A percentile compares a stretch with the other conserved stretches of the same genome.
phyloP scores from a whole-genome alignment of 2,329 filamentous ascomycete species.

The Colletotrichum simmondsii region DNA sequence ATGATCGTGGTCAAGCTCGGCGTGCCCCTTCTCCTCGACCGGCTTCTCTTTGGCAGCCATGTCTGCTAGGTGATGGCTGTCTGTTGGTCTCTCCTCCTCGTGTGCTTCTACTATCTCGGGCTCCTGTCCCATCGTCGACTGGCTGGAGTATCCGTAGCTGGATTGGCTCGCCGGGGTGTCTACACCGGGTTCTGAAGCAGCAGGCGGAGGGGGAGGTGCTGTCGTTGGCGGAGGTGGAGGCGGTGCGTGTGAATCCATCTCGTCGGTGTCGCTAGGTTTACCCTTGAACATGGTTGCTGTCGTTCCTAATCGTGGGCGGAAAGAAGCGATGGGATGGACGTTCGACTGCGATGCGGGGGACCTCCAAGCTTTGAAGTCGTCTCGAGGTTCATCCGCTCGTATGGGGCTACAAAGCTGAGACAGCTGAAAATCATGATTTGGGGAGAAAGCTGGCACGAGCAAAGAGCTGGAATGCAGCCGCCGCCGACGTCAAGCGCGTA shows the following conservation, averaged over 20 bases:
- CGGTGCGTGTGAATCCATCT: constrained; percentile 7
- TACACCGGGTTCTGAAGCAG: background rate
- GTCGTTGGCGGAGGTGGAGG: background rate
- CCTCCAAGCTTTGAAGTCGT: background rate
- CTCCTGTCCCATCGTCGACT: constrained; percentile 37
- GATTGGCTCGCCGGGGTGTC: constrained; percentile 9
- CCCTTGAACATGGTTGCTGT: constrained; percentile 28
- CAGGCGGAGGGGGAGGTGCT: background rate
- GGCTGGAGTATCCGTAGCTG: constrained; percentile 19
- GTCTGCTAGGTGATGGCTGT: constrained; percentile 50
- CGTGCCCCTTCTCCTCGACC: constrained; percentile 54
- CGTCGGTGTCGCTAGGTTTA: background rate
- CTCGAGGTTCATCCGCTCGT: background rate
- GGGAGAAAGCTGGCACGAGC: background rate
- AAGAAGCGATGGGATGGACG: background rate
- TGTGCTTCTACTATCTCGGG: constrained; percentile 43
- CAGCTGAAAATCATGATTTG: constrained; percentile 4
- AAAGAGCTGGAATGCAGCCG: constrained; percentile 7
- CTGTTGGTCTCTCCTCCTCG: constrained; percentile 45
- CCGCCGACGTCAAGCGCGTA: constrained; percentile 34
- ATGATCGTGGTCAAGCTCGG: constrained; percentile 59
- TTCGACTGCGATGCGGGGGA: background rate
- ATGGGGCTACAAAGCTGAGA: constrained; percentile 2
- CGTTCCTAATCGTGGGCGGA: background rate
- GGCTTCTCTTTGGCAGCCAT: constrained; percentile 38